These are phyloP conservation scores for Dunaliella salina DNA, from an alignment of 163 green algal species.

Conservation along the genomic window DNA sequence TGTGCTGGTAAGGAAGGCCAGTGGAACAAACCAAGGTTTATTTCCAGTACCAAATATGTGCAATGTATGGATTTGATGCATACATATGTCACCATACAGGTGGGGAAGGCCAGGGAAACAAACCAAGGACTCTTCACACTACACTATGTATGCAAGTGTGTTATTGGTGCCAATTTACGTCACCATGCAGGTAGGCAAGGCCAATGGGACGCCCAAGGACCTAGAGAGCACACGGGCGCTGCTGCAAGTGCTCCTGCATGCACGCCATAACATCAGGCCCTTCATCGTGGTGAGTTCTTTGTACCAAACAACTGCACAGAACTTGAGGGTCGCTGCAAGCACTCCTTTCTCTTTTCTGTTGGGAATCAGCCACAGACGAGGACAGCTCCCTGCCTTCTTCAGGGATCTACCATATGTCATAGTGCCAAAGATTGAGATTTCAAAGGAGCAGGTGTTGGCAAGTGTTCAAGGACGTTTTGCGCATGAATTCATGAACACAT, in stretches of 20 bases:
- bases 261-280: constrained; percentile 7
- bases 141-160: no score
- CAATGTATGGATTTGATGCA: no score
- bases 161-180: no score
- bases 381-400: not conserved
- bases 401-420: not conserved
- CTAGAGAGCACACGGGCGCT: constrained; percentile 22
- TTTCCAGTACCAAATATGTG: no score
- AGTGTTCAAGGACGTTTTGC: not conserved
- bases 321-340: not conserved
- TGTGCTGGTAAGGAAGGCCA: no score
- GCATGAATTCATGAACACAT: no score
- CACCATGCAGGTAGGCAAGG: not conserved
- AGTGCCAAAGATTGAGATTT: not conserved
- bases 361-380: not conserved
- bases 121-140: no score
- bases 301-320: not conserved
- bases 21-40: no score
- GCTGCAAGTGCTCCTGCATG: constrained; percentile 21
- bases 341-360: not conserved
- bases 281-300: not conserved
- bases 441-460: not conserved
- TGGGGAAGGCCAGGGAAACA: no score
- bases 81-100: no score
- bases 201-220: constrained; percentile 1